Percentiles rank a stretch among this genome's conserved stretches.
Conservation (phyloP, 129 eudicot species). For the Saposhnikovia divaricata region DNA sequence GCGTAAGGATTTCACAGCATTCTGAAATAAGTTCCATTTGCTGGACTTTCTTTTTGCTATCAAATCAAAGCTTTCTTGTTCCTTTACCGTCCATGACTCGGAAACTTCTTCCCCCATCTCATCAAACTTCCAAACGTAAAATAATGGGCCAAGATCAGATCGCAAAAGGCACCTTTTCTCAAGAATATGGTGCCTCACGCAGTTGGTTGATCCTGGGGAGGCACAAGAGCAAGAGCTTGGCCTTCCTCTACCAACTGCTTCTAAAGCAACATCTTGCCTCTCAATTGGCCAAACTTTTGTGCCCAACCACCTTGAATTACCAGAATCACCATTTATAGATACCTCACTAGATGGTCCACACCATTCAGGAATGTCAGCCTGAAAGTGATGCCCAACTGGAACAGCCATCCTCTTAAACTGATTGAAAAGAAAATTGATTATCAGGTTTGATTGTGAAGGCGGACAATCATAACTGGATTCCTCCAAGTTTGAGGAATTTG, state of each 20-base stretch:
- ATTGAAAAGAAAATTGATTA: constrained; percentile 17
- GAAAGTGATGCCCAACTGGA: constrained; percentile 62
- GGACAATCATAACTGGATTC: constrained; percentile 2
- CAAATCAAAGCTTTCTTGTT: constrained; percentile 27
- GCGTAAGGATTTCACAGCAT: constrained; percentile 22
- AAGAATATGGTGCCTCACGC: constrained; percentile 42
- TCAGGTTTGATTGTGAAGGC: constrained; percentile 18
- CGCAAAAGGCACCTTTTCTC: constrained; percentile 34
- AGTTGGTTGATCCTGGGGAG: constrained; percentile 34
- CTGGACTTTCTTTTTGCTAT: constrained; percentile 15
- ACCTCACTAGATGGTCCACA: constrained; percentile 25
- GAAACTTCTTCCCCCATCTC: constrained; percentile 59
- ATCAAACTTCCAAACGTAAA: constrained; percentile 50
- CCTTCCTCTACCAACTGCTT: constrained; percentile 51
- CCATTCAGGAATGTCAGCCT: constrained; percentile 56
- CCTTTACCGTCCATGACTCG: constrained; percentile 31
- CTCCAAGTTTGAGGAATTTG: constrained; percentile 7
- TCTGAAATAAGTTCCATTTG: constrained; percentile 14
- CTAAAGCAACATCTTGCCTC: constrained; percentile 7
- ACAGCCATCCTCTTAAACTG: constrained; percentile 28
- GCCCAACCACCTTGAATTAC: constrained; percentile 54
- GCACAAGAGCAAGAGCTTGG: constrained; percentile 40
- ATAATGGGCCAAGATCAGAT: constrained; percentile 52
- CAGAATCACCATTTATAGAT: constrained; percentile 12
- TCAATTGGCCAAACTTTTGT: constrained; percentile 49